A percentile compares a stretch with the other conserved stretches of the same genome.
phyloP scores from a whole-genome alignment of 2,329 filamentous ascomycete genomes.

The Colletotrichum navitas region DNA sequence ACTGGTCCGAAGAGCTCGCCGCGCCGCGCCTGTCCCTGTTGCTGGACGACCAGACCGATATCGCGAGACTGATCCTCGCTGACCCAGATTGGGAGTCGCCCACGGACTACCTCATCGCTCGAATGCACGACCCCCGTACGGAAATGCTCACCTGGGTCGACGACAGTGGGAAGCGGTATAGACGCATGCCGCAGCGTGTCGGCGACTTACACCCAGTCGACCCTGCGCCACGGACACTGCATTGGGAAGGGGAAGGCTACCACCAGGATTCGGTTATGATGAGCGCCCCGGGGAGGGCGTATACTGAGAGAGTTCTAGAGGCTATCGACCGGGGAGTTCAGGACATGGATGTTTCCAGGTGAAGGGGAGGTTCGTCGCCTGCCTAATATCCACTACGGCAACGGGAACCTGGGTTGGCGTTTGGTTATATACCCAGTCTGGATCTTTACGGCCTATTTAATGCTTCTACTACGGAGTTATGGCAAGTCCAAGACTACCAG shows the following conservation, averaged over 20 bases:
- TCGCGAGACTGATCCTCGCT: slow-evolving; percentile 59
- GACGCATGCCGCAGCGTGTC: slow-evolving; percentile 28
- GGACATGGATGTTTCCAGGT: slow-evolving; percentile 33
- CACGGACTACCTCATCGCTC: slow-evolving; percentile 8
- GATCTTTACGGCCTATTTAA: not conserved
- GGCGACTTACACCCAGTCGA: slow-evolving; percentile 23
- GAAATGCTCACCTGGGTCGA: slow-evolving; percentile 42
- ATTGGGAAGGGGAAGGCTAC: slow-evolving; percentile 8
- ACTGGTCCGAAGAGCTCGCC: slow-evolving; percentile 57
- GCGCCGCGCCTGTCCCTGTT: slow-evolving; percentile 56
- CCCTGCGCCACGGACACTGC: slow-evolving; percentile 21
- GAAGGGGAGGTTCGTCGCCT: not conserved
- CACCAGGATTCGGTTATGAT: slow-evolving; percentile 19
- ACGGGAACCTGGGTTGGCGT: slow-evolving; percentile 1
- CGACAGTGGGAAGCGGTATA: slow-evolving; percentile 39
- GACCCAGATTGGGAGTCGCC: slow-evolving; percentile 58
- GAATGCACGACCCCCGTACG: slow-evolving; percentile 17
- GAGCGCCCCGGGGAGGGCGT: slow-evolving; percentile 13
- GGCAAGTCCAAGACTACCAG: not conserved
- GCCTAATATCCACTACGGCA: not conserved
- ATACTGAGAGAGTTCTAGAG: slow-evolving; percentile 19
- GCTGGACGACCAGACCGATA: slow-evolving; percentile 50
- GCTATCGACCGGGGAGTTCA: slow-evolving; percentile 32
- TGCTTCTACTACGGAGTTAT: not conserved
- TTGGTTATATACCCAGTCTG: slow-evolving; percentile 30